A percentile compares a stretch with the other conserved stretches of the same genome.
Conservation (phyloP, 2,329 filamentous ascomycete species). For the Fusarium sp. region DNA sequence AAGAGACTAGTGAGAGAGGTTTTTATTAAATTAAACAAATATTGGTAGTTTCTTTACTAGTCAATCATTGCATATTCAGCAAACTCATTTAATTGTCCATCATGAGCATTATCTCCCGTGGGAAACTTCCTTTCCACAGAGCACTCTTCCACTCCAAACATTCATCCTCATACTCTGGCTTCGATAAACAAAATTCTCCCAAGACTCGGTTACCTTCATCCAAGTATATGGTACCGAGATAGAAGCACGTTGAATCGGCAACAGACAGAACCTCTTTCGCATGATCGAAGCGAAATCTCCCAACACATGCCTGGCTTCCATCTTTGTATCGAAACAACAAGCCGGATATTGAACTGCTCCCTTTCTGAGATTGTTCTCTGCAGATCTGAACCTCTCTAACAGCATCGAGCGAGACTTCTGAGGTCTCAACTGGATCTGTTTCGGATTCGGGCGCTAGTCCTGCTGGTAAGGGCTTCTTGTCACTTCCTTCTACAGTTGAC, state of each 20-base stretch:
- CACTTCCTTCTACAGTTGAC: not conserved
- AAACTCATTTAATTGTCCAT: not conserved
- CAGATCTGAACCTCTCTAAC: not conserved
- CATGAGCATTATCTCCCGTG: not conserved
- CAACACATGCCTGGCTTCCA: constrained; percentile 1
- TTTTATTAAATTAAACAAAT: not conserved
- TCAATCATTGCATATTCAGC: not conserved
- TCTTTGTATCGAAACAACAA: not conserved
- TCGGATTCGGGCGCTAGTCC: not conserved
- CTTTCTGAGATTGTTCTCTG: not conserved
- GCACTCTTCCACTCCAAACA: not conserved
- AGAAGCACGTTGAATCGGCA: not conserved
- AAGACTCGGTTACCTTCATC: not conserved
- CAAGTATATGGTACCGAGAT: not conserved
- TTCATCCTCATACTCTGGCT: not conserved
- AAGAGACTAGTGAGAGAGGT: not conserved
- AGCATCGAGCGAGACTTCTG: not conserved
- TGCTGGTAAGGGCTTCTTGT: not conserved
- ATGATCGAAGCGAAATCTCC: constrained; percentile 6
- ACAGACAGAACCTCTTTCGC: not conserved
- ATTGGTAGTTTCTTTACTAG: no score
- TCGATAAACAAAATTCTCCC: not conserved
- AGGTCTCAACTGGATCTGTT: not conserved
- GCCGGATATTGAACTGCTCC: not conserved
- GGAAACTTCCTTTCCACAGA: not conserved